A percentile compares a stretch with the other conserved stretches of the same genome.
phyloP scores from a whole-genome alignment of 177 flowering plant genomes.

The Vitis hybrid region DNA sequence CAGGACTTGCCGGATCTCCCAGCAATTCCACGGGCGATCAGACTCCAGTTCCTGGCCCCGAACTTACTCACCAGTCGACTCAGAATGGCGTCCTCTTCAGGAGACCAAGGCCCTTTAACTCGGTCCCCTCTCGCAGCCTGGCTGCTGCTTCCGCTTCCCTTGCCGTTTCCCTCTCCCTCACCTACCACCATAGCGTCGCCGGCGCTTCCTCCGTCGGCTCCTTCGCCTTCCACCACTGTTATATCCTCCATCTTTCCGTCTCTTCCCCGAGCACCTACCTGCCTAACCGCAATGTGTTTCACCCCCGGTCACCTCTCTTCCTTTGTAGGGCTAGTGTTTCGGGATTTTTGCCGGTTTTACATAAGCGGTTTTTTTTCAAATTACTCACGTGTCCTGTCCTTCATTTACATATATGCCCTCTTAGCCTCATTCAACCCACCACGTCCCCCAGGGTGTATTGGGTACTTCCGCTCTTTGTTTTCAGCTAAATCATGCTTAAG shows the following conservation, averaged over 20 bases:
- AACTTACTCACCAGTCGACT: conserved; percentile 67
- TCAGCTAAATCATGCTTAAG: too few relatives aligned
- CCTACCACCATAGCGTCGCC: conserved; percentile 15
- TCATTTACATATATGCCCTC: too few relatives aligned
- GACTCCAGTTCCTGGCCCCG: conserved; percentile 85
- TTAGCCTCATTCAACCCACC: too few relatives aligned
- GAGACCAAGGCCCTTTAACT: conserved; percentile 90
- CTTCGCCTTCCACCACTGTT: conserved; percentile 1
- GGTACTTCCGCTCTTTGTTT: too few relatives aligned
- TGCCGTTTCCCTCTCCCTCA: conserved; percentile 7
- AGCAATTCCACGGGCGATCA: conserved; percentile 76
- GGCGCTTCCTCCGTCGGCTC: conserved; percentile 7
- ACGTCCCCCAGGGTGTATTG: too few relatives aligned
- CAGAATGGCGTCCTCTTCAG: conserved; percentile 70
- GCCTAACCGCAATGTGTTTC: not conserved
- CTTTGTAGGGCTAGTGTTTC: conserved; percentile 15
- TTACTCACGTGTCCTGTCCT: not conserved
- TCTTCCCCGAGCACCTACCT: not conserved
- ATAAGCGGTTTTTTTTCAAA: not conserved
- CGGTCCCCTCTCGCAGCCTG: conserved; percentile 26
- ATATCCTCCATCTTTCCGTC: conserved; percentile 6
- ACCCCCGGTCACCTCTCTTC: not conserved
- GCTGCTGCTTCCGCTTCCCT: conserved; percentile 16
- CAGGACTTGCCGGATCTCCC: conserved; percentile 88
- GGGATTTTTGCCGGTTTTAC: not conserved